phyloP scores from a whole-genome alignment of 2,329 filamentous ascomycete species.

The Aspergillus arachidicola region DNA sequence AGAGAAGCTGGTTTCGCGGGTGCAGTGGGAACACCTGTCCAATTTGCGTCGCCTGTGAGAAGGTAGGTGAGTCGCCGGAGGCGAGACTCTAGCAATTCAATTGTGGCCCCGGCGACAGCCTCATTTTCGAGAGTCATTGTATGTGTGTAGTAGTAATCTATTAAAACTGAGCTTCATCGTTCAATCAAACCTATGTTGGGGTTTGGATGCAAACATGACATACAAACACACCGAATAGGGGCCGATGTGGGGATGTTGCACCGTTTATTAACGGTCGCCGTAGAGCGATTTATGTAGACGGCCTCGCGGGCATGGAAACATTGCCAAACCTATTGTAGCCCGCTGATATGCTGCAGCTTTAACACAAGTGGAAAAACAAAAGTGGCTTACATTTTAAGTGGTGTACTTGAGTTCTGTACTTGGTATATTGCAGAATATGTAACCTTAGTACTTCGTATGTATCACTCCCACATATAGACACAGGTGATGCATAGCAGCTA shows the following conservation, averaged over 20 bases:
- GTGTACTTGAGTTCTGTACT: background rate
- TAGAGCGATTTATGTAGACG: background rate
- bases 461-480: background rate
- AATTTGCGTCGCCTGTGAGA: conserved; percentile 44
- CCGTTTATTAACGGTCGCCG: background rate
- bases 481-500: background rate
- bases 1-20: conserved; percentile 36
- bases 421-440: background rate
- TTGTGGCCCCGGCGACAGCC: conserved; percentile 41
- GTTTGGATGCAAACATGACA: conserved; percentile 19
- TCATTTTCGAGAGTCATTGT: conserved; percentile 39
- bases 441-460: background rate
- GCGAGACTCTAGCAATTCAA: conserved; percentile 48
- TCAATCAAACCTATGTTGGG: background rate
- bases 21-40: conserved; percentile 41
- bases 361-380: background rate
- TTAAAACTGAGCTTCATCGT: background rate
- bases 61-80: conserved; percentile 49
- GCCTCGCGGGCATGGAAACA: background rate
- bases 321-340: background rate
- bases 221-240: conserved; percentile 12
- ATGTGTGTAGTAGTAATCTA: background rate
- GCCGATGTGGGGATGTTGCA: background rate
- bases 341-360: background rate
- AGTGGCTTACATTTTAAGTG: background rate